These are phyloP conservation scores for Candolleomyces efflorescens DNA, from an alignment of 768 basidiomycete genomes.

Conservation along the genomic window DNA sequence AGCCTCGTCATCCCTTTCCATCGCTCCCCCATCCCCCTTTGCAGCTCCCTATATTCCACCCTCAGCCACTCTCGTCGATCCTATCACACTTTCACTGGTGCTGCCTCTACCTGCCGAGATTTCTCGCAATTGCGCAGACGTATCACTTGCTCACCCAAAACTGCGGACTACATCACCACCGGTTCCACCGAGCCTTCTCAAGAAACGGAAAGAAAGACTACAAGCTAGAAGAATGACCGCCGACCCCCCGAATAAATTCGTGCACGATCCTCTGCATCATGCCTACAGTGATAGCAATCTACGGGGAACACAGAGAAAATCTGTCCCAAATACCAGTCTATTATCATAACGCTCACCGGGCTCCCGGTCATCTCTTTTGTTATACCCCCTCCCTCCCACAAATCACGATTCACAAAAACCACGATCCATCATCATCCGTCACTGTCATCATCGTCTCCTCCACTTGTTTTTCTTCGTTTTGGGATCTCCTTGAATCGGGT, in stretches of 20 bases:
- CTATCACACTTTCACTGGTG: neutral
- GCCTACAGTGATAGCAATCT: neutral
- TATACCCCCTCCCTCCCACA: too few relatives aligned
- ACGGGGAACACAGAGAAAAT: neutral
- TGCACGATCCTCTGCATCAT: neutral
- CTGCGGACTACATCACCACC: conserved; percentile 19
- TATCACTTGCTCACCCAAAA: conserved; percentile 19
- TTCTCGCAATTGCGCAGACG: neutral
- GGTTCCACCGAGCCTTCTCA: conserved; percentile 23
- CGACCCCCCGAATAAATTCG: neutral
- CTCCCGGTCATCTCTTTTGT: too few relatives aligned
- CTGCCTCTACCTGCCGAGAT: neutral
- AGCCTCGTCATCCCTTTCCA: conserved; percentile 12
- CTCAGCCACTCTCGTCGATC: neutral
- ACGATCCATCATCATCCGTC: too few relatives aligned
- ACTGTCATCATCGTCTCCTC: too few relatives aligned
- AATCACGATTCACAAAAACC: too few relatives aligned
- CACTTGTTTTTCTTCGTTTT: too few relatives aligned
- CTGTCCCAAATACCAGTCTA: too few relatives aligned
- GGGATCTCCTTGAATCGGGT: too few relatives aligned
- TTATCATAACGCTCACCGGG: too few relatives aligned
- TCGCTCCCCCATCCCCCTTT: conserved; percentile 10
- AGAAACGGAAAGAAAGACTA: conserved; percentile 12
- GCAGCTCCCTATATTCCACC: neutral
- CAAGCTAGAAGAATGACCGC: neutral